Conservation (phyloP, 2,329 filamentous ascomycete species). For the Lasiodiplodia gonubiensis region DNA sequence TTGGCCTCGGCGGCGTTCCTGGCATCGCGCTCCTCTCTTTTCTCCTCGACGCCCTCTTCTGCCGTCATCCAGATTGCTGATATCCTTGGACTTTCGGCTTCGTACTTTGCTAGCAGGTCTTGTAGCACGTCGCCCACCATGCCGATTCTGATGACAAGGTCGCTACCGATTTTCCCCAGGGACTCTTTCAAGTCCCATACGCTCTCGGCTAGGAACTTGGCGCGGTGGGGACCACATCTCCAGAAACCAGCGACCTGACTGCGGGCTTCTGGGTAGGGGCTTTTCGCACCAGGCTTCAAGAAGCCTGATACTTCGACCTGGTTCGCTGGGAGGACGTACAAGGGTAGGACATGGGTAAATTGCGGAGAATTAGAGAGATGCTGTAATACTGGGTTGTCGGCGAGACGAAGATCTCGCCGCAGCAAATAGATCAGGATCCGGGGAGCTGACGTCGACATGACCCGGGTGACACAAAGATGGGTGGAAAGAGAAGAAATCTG, state of each 20-base stretch:
- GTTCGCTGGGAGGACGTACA: slow-evolving; percentile 71
- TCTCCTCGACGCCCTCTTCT: slow-evolving; percentile 73
- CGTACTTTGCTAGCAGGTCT: slow-evolving; percentile 59
- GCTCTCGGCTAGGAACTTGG: slow-evolving; percentile 73
- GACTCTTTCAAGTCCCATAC: slow-evolving; percentile 73
- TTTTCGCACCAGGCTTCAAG: slow-evolving; percentile 53
- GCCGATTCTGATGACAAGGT: slow-evolving; percentile 68
- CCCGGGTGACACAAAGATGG: neutral
- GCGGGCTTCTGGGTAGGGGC: slow-evolving; percentile 71
- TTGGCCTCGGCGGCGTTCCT: slow-evolving; percentile 58
- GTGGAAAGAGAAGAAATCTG: neutral
- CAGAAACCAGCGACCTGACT: slow-evolving; percentile 71
- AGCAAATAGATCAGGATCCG: slow-evolving; percentile 72
- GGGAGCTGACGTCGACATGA: slow-evolving; percentile 30
- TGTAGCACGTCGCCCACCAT: slow-evolving; percentile 63
- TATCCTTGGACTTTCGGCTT: slow-evolving; percentile 51
- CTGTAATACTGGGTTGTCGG: slow-evolving; percentile 77
- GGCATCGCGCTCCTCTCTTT: slow-evolving; percentile 65
- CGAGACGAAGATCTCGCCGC: slow-evolving; percentile 73
- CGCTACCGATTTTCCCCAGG: slow-evolving; percentile 63
- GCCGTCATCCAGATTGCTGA: slow-evolving; percentile 66
- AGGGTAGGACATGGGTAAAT: slow-evolving; percentile 71
- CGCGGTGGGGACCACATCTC: slow-evolving; percentile 74
- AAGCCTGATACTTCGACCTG: slow-evolving; percentile 80
- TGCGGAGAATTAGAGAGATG: slow-evolving; percentile 44